A percentile compares a stretch with the other conserved stretches of the same genome.
These are phyloP conservation scores for Ganoderma sp. DNA, from an alignment of 1,284 basidiomycete genomes.

Conservation along the genomic window DNA sequence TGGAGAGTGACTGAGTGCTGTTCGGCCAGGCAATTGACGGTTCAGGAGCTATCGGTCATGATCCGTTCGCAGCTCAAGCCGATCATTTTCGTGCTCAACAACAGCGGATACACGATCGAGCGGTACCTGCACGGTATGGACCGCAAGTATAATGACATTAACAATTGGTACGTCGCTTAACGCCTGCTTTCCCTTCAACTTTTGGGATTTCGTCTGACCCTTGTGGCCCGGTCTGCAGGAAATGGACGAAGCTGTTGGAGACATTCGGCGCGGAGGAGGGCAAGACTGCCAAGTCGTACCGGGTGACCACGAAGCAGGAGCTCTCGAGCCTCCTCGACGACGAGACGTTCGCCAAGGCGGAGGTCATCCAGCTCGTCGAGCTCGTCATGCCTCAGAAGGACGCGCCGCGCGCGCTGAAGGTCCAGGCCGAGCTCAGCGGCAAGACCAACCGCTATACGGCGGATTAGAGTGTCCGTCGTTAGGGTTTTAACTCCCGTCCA, in stretches of 20 bases:
- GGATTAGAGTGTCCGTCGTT: not conserved
- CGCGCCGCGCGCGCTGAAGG: conserved; percentile 69
- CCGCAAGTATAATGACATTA: conserved; percentile 75
- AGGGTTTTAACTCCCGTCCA: too few species aligned
- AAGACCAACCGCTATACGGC: conserved; percentile 51
- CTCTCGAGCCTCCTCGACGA: conserved; percentile 68
- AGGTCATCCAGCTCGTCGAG: conserved; percentile 80
- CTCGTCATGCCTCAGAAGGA: conserved; percentile 78
- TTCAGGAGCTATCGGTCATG: conserved; percentile 83
- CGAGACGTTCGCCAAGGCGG: conserved; percentile 59
- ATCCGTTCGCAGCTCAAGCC: conserved; percentile 71
- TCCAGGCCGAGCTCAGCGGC: conserved; percentile 56
- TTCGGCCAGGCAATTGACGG: conserved; percentile 64
- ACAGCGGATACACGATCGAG: conserved; percentile 91
- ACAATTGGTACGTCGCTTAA: conserved; percentile 55
- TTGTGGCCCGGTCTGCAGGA: conserved; percentile 36
- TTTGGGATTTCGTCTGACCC: not conserved
- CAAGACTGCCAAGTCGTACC: conserved; percentile 67
- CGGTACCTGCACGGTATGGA: conserved; percentile 74
- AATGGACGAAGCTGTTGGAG: conserved; percentile 66
- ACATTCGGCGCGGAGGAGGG: conserved; percentile 63
- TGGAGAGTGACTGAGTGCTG: not conserved
- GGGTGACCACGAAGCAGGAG: conserved; percentile 66
- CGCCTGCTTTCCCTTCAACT: not conserved
- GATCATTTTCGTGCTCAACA: conserved; percentile 88